Base-by-base conservation (phyloP, 2,329 filamentous ascomycete species). In the Colletotrichum musicola region DNA sequence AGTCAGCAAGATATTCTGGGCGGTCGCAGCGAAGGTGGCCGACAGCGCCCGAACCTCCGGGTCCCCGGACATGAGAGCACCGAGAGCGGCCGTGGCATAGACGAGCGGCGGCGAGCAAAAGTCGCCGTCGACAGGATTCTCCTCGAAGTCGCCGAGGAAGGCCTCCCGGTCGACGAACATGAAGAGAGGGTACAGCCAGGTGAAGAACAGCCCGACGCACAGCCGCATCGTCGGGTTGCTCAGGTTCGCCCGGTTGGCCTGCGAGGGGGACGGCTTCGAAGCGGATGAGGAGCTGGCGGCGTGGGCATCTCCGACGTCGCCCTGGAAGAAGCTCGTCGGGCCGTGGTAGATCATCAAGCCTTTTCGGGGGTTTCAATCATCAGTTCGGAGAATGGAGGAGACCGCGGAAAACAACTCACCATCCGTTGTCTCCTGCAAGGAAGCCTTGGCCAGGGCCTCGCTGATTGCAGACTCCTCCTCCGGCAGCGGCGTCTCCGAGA, bases 131-230 rank as follows among this genome's bases (percentile, higher is more conserved):
- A 56, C 30, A 2, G 64, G 64, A 13, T 66, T 62, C 1, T 42
- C 64, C 4, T 59, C 38, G 0, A 68, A 67, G 10, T 72, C 64
- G 2, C 67, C 54, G 1, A 77, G 60, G 46, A 77, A 76, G 0
- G 72, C 72, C 20, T 76, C 75, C 1, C 75, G 71, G 42, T 77
- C 76, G 4, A 77, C 73, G 62, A 77, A 77, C 75, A 77, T 76
- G 68, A 74, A 76, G 14, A 77, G 62, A 4, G 75, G 74, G 16
- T 76, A 77, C 62, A 76, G 75, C 72, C 72, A 76, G 20, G 64
- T 70, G 64, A 77, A 77, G 54, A 77, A 77, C 0, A 71, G 67
- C n/a, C 70, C 47, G 14, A 77, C 40, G 1, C 64, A 66, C 20
- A 62, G 35, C 13, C 50, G 58, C 44, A 66, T 66, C 30, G 64